phyloP scores from a whole-genome alignment of 306 rosid genomes.

The Cucurbita maxima region DNA sequence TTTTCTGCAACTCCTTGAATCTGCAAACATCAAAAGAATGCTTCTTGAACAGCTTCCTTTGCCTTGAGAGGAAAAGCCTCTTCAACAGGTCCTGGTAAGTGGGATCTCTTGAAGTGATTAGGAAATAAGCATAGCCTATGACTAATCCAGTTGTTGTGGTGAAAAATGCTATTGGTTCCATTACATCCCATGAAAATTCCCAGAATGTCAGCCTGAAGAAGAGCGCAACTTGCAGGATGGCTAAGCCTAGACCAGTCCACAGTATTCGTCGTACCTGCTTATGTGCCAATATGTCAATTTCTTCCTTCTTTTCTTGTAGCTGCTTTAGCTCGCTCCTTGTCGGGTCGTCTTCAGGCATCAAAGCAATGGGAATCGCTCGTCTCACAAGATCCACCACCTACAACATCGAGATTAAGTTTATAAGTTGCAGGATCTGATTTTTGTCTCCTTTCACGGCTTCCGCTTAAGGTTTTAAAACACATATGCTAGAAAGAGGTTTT shows the following conservation, averaged over 20 bases:
- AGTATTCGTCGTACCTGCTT: slow-evolving; percentile 62
- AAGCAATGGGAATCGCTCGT: slow-evolving; percentile 61
- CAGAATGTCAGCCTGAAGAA: slow-evolving; percentile 95
- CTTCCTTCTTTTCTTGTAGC: slow-evolving; percentile 49
- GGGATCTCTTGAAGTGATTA: slow-evolving; percentile 89
- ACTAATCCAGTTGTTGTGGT: slow-evolving; percentile 55
- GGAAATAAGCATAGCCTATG: slow-evolving; percentile 79
- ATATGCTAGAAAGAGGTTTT: too few relatives aligned
- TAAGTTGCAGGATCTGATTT: too few relatives aligned
- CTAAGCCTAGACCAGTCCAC: slow-evolving; percentile 49
- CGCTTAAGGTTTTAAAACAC: too few relatives aligned
- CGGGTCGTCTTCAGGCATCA: slow-evolving; percentile 48
- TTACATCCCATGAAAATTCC: slow-evolving; percentile 98
- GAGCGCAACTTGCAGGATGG: slow-evolving; percentile 36
- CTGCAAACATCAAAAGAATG: slow-evolving; percentile 41
- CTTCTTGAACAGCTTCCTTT: slow-evolving; percentile 62
- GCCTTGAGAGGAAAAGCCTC: slow-evolving; percentile 72
- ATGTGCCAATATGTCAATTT: slow-evolving; percentile 56
- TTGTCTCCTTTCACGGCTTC: too few relatives aligned
- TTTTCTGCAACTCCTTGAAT: slow-evolving; percentile 45
- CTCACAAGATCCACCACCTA: slow-evolving; percentile 73
- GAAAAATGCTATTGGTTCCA: slow-evolving; percentile 88
- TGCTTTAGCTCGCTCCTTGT: slow-evolving; percentile 40
- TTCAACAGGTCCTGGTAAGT: slow-evolving; percentile 77
- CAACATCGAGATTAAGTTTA: background rate